Base-by-base conservation (phyloP, 768 basidiomycete genomes). In the Paxillus involutus region DNA sequence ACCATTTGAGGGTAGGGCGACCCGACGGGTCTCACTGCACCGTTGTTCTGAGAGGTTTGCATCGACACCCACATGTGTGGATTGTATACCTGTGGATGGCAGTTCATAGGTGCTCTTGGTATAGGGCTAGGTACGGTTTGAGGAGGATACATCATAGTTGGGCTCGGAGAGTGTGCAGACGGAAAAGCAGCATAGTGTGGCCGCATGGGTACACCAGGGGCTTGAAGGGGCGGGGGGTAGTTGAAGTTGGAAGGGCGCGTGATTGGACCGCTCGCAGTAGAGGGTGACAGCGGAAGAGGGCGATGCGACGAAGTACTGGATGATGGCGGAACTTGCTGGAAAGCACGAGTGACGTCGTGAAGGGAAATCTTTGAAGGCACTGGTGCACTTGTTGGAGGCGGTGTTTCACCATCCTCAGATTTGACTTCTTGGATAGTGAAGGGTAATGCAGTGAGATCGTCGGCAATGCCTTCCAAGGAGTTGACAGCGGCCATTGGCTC, bases 401-500 rank as follows among this genome's bases (percentile, higher is more conserved):
- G 88, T 2, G 88, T 89, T 66, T 84, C 86, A 17, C 89, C 91
- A 60, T 89, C 89, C 65, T 92, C 91, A 11, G 89, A 89, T 66
- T 92, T 93, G 48, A 91, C 86, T 52, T 94, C 91, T 63, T 89
- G 90, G 33, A 93, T 67, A 6, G 87, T 86, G 69, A 89, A 89
- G 11, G 91, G 90, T 30, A 94, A 74, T 21, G 85, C 77, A 30
- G 87, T 86, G 51, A 91, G 75, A 63, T 94, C 93, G 63, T 93
- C 91, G 26, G 84, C 83, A 52, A 95, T 91, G 16, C 85, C 87
- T 64, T 91, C 86, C 53, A 95, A 72, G 2, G 91, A 94, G 68
- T 94, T 95, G 21, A 88, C 78, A 9, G 82, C 75, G 53, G 85
- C 81, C 33, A 80, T 68, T 49, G 79, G 81, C n/a, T 84, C 76